Base-by-base conservation (phyloP, 2,329 filamentous ascomycete species). In the Nakataea oryzae region DNA sequence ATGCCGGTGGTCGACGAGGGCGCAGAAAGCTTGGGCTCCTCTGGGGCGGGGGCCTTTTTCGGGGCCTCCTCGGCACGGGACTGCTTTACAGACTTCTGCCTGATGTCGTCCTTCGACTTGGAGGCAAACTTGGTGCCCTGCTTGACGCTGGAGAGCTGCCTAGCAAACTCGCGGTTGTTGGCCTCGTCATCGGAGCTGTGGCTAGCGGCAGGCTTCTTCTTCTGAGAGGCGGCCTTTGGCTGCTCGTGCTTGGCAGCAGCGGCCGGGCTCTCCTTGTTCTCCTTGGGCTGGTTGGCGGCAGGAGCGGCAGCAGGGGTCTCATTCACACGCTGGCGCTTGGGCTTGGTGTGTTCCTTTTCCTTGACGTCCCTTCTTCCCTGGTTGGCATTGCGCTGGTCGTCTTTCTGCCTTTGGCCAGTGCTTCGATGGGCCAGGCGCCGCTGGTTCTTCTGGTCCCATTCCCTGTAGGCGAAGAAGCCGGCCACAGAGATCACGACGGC, bases 151-250 rank as follows among this genome's bases (percentile, higher is more conserved):
- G 85, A 78, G 67, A 95, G 80, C 72, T 90, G 87, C 69, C 83
- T 83, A 34, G 91, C 91, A 73, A 95, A 93, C 67, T 92, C 89
- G 69, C 82, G 83, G 72, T 89, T 88, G 70, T 87, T 86, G 62
- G 86, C 79, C 57, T 83, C 83, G 63, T 88, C 81, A 5, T 54
- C 47, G 8, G 76, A 74, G 63, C 78, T 82, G 63, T 78, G 74
- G 27, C 71, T 65, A 62, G 69, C 73, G 8, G 74, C 64, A 56
- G 75, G 68, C 56, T 67, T 71, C 59, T 71, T 63, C 57, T n/a
- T 50, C 41, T 50, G 41, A 21, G 41, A n/a, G 67, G 34, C 72
- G 67, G 57, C 68, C 61, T 60, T 74, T 67, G 59, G 54, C 50
- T 61, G 59, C 29, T 61, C 41, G 30, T 61, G 27, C 67, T 81